Percentiles rank a stretch among this genome's conserved stretches.
Conservation (phyloP, 345 rosid genomes). For the Isatis tinctoria region DNA sequence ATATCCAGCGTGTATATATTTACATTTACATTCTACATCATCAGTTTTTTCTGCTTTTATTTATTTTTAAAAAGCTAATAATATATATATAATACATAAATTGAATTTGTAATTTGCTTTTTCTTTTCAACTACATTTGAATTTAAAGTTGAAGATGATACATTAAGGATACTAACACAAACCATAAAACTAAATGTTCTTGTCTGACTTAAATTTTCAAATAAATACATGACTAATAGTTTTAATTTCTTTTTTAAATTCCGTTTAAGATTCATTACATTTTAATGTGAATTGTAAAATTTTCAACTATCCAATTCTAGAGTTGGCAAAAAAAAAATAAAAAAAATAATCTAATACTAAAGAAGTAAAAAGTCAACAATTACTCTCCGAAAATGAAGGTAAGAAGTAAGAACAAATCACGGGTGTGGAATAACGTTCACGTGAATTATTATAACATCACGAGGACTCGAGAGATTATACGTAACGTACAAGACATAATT, state of each 20-base stretch:
- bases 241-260: not conserved
- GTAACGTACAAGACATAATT: not conserved
- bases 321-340: not conserved
- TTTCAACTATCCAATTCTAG: not conserved
- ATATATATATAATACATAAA: not conserved
- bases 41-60: not conserved
- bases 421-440: constrained; percentile 11
- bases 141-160: not conserved
- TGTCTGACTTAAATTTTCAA: not conserved
- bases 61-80: not conserved
- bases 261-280: not conserved
- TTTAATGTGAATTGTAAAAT: not conserved
- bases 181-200: not conserved
- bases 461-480: not conserved
- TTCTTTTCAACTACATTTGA: not conserved
- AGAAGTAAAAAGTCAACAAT: constrained; percentile 3
- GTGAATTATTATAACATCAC: constrained; percentile 10
- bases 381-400: constrained; percentile 20
- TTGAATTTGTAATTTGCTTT: not conserved
- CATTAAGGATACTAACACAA: not conserved
- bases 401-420: constrained; percentile 8
- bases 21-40: not conserved
- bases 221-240: not conserved
- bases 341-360: not conserved
- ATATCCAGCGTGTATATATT: not conserved